Percentiles rank a stretch among this genome's conserved stretches.
phyloP scores from a whole-genome alignment of 1,284 basidiomycete genomes.

The Fomitopsis schrenkii region DNA sequence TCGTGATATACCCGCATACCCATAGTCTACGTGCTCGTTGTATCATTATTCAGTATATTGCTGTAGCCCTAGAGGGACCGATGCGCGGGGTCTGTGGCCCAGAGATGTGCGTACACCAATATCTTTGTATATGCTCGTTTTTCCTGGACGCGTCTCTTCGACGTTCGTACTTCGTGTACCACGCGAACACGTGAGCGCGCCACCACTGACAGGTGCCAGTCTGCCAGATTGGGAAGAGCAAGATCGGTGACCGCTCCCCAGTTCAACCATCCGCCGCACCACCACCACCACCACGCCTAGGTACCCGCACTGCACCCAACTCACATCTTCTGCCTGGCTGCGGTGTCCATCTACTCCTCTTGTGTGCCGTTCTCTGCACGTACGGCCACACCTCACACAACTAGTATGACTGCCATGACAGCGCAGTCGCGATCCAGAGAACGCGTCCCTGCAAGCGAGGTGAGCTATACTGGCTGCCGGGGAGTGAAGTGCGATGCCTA shows the following conservation, averaged over 20 bases:
- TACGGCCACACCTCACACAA: no score
- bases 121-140: no score
- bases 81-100: neutral
- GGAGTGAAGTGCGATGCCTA: no score
- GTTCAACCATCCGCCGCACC: neutral
- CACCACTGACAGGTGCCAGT: neutral
- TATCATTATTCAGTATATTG: neutral
- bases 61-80: neutral
- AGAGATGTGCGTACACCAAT: no score
- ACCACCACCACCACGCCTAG: neutral
- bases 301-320: neutral
- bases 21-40: neutral
- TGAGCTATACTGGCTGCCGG: neutral
- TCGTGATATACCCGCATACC: neutral
- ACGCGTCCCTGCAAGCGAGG: constrained; percentile 5
- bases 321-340: neutral
- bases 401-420: neutral
- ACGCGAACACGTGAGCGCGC: neutral
- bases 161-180: neutral
- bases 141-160: no score
- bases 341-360: no score
- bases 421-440: neutral
- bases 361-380: no score
- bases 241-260: neutral
- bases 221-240: neutral